Percentiles rank a stretch among this genome's conserved stretches.
Conservation (phyloP, 805 yeast genomes). For the Cyberlindnera saturnus region DNA sequence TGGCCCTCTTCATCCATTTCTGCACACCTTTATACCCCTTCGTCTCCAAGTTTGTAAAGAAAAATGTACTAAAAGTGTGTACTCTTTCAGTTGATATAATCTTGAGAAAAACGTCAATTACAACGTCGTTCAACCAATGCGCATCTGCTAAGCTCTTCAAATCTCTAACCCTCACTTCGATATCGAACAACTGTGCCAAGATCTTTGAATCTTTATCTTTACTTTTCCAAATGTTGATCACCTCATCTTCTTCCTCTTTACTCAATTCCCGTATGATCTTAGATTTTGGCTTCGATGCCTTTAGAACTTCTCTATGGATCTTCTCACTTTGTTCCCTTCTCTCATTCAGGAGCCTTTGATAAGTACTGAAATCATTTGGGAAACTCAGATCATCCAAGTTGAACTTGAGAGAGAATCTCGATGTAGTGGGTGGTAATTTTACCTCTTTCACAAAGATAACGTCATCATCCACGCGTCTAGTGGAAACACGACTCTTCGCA, state of each 20-base stretch:
- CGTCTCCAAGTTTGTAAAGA: constrained; percentile 62
- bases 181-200: constrained; percentile 28
- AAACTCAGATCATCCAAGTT: constrained; percentile 25
- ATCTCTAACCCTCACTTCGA: constrained; percentile 65
- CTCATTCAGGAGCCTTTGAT: constrained; percentile 38
- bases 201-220: constrained; percentile 21
- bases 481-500: neutral
- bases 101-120: constrained; percentile 75
- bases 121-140: constrained; percentile 85
- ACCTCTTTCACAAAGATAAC: constrained; percentile 17
- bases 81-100: constrained; percentile 29
- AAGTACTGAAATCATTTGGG: constrained; percentile 34
- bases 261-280: constrained; percentile 24
- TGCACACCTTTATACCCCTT: constrained; percentile 79
- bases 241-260: constrained; percentile 18
- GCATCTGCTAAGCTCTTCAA: constrained; percentile 63
- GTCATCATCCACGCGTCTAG: constrained; percentile 7
- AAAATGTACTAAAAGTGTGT: constrained; percentile 84
- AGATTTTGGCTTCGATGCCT: constrained; percentile 15
- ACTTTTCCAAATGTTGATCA: constrained; percentile 24
- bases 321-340: constrained; percentile 32
- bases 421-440: constrained; percentile 12
- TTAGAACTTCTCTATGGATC: constrained; percentile 30
- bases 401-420: constrained; percentile 18
- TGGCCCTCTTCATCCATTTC: constrained; percentile 78